phyloP scores from a whole-genome alignment of 164 flowering plant species.

The Vitis rotundifolia region DNA sequence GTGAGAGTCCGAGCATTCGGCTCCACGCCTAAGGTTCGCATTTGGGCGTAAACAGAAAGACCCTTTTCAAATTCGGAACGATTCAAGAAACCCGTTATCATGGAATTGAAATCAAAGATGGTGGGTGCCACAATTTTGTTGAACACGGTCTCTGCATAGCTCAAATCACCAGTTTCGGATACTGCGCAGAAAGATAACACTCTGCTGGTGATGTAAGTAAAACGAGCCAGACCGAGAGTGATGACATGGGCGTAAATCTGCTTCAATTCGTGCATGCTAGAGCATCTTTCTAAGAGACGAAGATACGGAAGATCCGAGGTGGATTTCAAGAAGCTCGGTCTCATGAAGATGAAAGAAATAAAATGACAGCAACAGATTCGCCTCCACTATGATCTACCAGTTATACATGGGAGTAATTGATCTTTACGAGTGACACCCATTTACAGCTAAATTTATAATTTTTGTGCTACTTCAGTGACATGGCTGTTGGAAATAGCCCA shows the following conservation, averaged over 20 bases:
- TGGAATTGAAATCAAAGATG: slow-evolving; percentile 23
- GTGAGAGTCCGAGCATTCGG: slow-evolving; percentile 23
- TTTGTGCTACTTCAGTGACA: too few species aligned
- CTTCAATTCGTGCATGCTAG: slow-evolving; percentile 12
- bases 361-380: too few species aligned
- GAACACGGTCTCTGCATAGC: slow-evolving; percentile 13
- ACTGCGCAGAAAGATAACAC: slow-evolving; percentile 13
- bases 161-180: slow-evolving; percentile 9
- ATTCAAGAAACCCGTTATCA: slow-evolving; percentile 21
- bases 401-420: too few species aligned
- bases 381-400: too few species aligned
- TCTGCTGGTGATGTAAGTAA: slow-evolving; percentile 11
- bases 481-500: too few species aligned
- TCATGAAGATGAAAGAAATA: too few species aligned
- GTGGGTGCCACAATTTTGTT: slow-evolving; percentile 16
- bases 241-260: slow-evolving; percentile 12
- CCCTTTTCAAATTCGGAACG: slow-evolving; percentile 18
- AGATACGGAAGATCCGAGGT: slow-evolving; percentile 1
- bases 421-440: too few species aligned
- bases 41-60: slow-evolving; percentile 12
- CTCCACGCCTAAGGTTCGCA: slow-evolving; percentile 8
- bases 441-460: too few species aligned
- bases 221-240: slow-evolving; percentile 13
- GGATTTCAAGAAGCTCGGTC: neutral
- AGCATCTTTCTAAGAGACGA: slow-evolving; percentile 12